Evolutionary conservation across 768 basidiomycete genomes (phyloP).

Genomic region (Rhizopogon roseolus): DNA sequence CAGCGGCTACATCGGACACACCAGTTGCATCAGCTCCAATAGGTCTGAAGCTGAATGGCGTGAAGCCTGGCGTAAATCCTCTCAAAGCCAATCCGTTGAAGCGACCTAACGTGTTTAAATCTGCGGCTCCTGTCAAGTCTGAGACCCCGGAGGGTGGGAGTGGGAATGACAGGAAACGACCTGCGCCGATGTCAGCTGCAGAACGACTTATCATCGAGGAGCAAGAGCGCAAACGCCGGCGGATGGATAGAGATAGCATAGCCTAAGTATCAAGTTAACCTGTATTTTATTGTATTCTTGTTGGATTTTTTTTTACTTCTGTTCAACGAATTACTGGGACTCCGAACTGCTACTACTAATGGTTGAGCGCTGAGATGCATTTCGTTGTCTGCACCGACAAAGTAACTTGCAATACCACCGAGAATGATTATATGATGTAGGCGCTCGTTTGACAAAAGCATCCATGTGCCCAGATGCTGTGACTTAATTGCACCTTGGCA

Average conservation of each 20-base stretch:
- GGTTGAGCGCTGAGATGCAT: too few relatives aligned
- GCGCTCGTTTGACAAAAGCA: neutral
- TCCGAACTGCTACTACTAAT: too few relatives aligned
- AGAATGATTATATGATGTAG: too few relatives aligned
- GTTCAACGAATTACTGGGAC: neutral
- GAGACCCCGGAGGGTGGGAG: conserved; percentile 26
- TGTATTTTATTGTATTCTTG: conserved; percentile 6
- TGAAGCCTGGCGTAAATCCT: conserved; percentile 42
- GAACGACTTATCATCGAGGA: conserved; percentile 88
- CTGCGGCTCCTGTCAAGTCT: conserved; percentile 29
- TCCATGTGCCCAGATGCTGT: neutral
- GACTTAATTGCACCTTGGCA: neutral
- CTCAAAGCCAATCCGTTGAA: conserved; percentile 69
- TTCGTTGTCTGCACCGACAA: too few relatives aligned
- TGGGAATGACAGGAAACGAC: conserved; percentile 54
- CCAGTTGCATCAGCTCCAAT: conserved; percentile 27
- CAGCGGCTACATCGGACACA: conserved; percentile 24
- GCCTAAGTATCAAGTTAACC: conserved; percentile 6
- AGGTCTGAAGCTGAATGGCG: conserved; percentile 58
- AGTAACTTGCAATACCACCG: too few relatives aligned
- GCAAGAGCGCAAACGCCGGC: conserved; percentile 80
- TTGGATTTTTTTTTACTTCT: conserved; percentile 2
- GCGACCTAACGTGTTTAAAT: conserved; percentile 72
- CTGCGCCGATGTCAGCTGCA: conserved; percentile 70
- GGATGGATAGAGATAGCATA: conserved; percentile 52